Conservation (phyloP, 2,329 filamentous ascomycete species). For the Exophiala aquamarina region DNA sequence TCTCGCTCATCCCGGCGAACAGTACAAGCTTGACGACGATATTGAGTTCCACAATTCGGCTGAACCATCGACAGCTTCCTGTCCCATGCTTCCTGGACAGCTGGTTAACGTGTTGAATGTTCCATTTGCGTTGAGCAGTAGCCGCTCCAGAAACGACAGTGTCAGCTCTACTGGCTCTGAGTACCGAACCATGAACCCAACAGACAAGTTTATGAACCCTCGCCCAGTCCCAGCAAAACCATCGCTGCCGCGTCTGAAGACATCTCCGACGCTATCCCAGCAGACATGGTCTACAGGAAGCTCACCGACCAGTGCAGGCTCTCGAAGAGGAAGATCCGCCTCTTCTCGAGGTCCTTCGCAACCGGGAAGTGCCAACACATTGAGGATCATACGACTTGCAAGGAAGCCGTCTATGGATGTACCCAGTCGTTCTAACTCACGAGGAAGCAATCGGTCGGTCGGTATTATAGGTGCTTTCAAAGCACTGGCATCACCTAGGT, state of each 20-base stretch:
- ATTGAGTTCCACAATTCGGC: constrained; percentile 73
- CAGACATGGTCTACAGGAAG: constrained; percentile 21
- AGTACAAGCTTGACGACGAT: constrained; percentile 83
- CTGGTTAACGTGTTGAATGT: constrained; percentile 81
- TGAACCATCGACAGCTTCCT: constrained; percentile 72
- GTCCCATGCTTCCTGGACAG: constrained; percentile 86
- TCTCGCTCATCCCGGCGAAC: constrained; percentile 19
- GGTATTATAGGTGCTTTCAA: constrained; percentile 40
- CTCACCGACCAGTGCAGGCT: constrained; percentile 26
- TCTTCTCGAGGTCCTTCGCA: constrained; percentile 25
- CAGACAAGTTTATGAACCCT: constrained; percentile 72
- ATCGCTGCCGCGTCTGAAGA: constrained; percentile 44
- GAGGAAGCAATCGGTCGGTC: constrained; percentile 32
- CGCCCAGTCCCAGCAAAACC: constrained; percentile 55
- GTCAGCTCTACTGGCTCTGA: constrained; percentile 60
- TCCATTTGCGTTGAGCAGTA: constrained; percentile 62
- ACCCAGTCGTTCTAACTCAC: constrained; percentile 36
- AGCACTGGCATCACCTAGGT: constrained; percentile 30
- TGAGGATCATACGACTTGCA: constrained; percentile 27
- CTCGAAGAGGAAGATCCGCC: constrained; percentile 19
- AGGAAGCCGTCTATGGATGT: constrained; percentile 29
- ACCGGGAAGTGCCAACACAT: constrained; percentile 18
- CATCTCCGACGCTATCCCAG: constrained; percentile 35
- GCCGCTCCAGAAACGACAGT: constrained; percentile 63
- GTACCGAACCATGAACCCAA: constrained; percentile 74